These are phyloP conservation scores for Garcia nutans DNA, from an alignment of 345 rosid species.

Conservation along the genomic window DNA sequence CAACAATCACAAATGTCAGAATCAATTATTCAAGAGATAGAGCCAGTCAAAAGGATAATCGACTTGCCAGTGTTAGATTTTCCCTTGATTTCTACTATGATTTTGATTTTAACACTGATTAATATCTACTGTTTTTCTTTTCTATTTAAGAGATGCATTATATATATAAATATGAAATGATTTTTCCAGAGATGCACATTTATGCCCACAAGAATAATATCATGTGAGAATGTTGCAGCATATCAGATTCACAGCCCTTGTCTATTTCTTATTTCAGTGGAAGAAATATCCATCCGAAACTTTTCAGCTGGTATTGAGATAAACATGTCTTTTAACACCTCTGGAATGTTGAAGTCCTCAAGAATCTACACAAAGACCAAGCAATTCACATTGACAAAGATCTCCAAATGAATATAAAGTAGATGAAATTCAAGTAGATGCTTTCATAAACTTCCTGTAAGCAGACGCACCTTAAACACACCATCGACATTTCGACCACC, in stretches of 20 bases:
- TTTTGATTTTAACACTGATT: not conserved
- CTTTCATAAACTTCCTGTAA: not conserved
- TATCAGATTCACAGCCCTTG: slow-evolving; percentile 18
- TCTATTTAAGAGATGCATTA: not conserved
- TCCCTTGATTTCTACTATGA: not conserved
- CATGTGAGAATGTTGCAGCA: not conserved
- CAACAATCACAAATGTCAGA: not conserved
- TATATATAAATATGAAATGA: not conserved
- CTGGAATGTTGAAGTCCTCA: slow-evolving; percentile 76
- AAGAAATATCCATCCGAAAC: slow-evolving; percentile 77
- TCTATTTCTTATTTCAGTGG: slow-evolving; percentile 61
- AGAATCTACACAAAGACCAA: slow-evolving; percentile 54
- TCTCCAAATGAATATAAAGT: not conserved
- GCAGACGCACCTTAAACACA: slow-evolving; percentile 56
- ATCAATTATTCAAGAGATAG: not conserved
- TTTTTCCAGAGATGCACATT: not conserved
- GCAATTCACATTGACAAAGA: slow-evolving; percentile 2
- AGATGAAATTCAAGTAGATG: not conserved
- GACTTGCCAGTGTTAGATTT: not conserved
- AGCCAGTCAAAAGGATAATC: not conserved
- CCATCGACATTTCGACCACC: slow-evolving; percentile 87
- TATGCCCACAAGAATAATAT: not conserved
- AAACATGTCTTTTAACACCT: slow-evolving; percentile 63
- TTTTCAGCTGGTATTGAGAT: slow-evolving; percentile 58
- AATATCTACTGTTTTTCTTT: not conserved